Evolutionary conservation across 306 rosid species (phyloP).

Genomic region (Rosa multiflora): DNA sequence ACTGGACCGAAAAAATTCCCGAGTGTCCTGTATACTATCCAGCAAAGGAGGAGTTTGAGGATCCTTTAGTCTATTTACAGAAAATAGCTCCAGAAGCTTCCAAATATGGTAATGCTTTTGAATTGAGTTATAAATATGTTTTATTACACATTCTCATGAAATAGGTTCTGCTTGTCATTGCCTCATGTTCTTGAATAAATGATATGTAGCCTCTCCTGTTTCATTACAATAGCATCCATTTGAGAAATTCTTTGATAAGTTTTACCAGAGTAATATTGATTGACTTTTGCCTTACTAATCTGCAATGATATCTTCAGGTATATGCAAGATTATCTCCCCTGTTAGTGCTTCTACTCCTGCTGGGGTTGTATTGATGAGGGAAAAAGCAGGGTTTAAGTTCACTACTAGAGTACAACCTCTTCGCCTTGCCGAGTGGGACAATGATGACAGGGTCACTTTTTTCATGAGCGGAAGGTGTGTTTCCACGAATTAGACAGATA

Average conservation of each 20-base stretch:
- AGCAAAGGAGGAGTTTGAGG: constrained; percentile 85
- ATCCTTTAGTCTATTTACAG: constrained; percentile 89
- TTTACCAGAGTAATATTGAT: constrained; percentile 2
- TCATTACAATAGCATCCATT: not conserved
- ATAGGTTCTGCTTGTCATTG: not conserved
- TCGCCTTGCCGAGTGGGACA: constrained; percentile 97
- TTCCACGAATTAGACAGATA: constrained; percentile 7
- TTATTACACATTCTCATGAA: not conserved
- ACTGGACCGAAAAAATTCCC: constrained; percentile 77
- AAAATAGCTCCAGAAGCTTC: constrained; percentile 97
- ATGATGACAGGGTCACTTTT: constrained; percentile 86
- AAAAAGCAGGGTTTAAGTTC: constrained; percentile 87
- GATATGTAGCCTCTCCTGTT: not conserved
- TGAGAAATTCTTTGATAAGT: not conserved
- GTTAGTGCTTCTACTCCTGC: constrained; percentile 93
- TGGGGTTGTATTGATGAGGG: constrained; percentile 89
- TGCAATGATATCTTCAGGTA: constrained; percentile 50
- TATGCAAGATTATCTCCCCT: constrained; percentile 92
- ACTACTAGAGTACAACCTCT: constrained; percentile 98
- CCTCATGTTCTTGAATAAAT: not conserved
- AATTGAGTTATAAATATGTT: not conserved
- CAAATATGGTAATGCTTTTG: constrained; percentile 63
- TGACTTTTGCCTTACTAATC: constrained; percentile 4
- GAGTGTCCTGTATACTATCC: constrained; percentile 94
- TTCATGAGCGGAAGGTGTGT: constrained; percentile 92